These are phyloP conservation scores for Falciphora oryzae DNA, from an alignment of 2,329 filamentous ascomycete genomes.

Conservation along the genomic window DNA sequence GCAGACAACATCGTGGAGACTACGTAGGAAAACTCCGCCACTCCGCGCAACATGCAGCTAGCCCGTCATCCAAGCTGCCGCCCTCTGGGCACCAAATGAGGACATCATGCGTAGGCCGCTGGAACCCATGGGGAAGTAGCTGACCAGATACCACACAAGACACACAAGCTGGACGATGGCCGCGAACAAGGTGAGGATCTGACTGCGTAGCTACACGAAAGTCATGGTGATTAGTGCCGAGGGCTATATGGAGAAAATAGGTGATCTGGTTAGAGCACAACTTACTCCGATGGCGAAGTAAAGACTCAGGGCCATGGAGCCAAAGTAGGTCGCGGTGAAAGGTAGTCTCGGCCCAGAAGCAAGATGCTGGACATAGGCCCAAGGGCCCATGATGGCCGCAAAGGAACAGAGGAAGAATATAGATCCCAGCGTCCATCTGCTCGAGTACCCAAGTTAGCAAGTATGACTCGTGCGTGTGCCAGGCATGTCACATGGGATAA, in stretches of 20 bases:
- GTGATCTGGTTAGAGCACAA: conserved; percentile 2
- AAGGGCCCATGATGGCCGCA: conserved; percentile 88
- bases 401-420: conserved; percentile 86
- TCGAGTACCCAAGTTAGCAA: conserved; percentile 12
- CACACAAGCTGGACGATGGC: conserved; percentile 78
- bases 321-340: conserved; percentile 93
- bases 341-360: conserved; percentile 79
- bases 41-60: conserved; percentile 31
- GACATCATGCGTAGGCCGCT: conserved; percentile 82
- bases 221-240: conserved; percentile 14
- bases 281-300: conserved; percentile 82
- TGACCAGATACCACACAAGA: conserved; percentile 88
- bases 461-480: conserved; percentile 6
- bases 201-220: conserved; percentile 65
- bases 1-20: background rate
- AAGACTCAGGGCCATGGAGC: conserved; percentile 81
- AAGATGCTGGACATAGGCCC: conserved; percentile 77
- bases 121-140: conserved; percentile 96
- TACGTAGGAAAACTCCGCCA: background rate
- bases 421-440: conserved; percentile 92
- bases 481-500: conserved; percentile 4
- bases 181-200: conserved; percentile 77
- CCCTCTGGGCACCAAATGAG: conserved; percentile 76
- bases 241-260: background rate
- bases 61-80: conserved; percentile 81